Evolutionary conservation across 2,329 filamentous ascomycete genomes (phyloP).

Genomic region (Cadophora malorum): DNA sequence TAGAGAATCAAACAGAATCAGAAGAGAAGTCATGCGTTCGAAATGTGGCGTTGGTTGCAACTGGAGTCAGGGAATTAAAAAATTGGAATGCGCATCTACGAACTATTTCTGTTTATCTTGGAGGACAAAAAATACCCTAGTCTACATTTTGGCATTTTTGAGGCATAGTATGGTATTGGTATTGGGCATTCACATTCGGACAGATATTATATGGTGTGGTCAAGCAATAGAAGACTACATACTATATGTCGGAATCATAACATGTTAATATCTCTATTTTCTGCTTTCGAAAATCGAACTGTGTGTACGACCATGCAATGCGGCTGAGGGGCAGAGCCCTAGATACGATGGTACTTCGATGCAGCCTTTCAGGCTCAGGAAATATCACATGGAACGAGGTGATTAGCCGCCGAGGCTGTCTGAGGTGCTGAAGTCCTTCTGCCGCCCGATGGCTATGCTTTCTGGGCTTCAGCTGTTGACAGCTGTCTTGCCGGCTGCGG

Average conservation of each 20-base stretch:
- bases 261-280: background rate
- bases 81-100: background rate
- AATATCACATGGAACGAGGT: background rate
- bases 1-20: background rate
- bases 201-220: background rate
- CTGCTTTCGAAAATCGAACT: background rate
- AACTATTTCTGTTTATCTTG: background rate
- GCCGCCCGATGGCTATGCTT: constrained; percentile 1
- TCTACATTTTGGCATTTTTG: background rate
- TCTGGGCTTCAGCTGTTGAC: background rate
- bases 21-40: background rate
- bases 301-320: constrained; percentile 4
- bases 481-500: background rate
- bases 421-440: background rate
- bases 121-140: constrained; percentile 18
- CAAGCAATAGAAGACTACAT: constrained; percentile 7
- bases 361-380: background rate
- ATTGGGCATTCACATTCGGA: background rate
- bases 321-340: constrained; percentile 8
- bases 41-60: background rate
- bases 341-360: background rate
- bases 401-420: constrained; percentile 12
- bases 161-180: background rate
- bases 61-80: background rate
- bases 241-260: background rate